Conservation (phyloP, 1,284 basidiomycete species). For the Rhodotorula sp. region DNA sequence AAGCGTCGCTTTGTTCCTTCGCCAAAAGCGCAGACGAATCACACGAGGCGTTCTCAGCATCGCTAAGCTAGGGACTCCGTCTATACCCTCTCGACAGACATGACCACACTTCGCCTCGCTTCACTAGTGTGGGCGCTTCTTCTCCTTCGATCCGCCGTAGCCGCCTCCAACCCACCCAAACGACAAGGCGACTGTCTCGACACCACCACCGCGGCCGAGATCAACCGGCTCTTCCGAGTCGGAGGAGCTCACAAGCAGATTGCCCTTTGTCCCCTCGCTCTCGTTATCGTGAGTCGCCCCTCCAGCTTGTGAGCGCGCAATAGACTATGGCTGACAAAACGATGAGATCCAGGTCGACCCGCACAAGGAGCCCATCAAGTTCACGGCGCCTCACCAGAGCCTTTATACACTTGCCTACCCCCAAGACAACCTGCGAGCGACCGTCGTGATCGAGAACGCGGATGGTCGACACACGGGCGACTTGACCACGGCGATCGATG, state of each 20-base stretch:
- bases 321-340: neutral
- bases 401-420: slow-evolving; percentile 30
- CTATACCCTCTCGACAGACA: too few relatives aligned
- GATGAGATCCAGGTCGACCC: slow-evolving; percentile 18
- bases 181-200: slow-evolving; percentile 23
- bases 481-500: slow-evolving; percentile 33
- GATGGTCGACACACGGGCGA: slow-evolving; percentile 26
- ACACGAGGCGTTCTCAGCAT: neutral
- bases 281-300: slow-evolving; percentile 11
- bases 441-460: slow-evolving; percentile 26
- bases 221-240: slow-evolving; percentile 32
- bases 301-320: neutral
- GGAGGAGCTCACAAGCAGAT: slow-evolving; percentile 25
- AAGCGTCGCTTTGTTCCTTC: too few relatives aligned
- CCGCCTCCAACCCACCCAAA: slow-evolving; percentile 16
- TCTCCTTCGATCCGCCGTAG: neutral
- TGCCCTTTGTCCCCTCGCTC: slow-evolving; percentile 31
- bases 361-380: slow-evolving; percentile 27
- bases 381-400: slow-evolving; percentile 31
- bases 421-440: slow-evolving; percentile 31
- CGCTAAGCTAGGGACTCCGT: too few relatives aligned
- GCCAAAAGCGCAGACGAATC: neutral
- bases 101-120: too few relatives aligned
- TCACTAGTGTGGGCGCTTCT: neutral
- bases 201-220: slow-evolving; percentile 10